These are phyloP conservation scores for Aphanomyces stellatus DNA, from an alignment of 352 stramenopile species.

Conservation along the genomic window DNA sequence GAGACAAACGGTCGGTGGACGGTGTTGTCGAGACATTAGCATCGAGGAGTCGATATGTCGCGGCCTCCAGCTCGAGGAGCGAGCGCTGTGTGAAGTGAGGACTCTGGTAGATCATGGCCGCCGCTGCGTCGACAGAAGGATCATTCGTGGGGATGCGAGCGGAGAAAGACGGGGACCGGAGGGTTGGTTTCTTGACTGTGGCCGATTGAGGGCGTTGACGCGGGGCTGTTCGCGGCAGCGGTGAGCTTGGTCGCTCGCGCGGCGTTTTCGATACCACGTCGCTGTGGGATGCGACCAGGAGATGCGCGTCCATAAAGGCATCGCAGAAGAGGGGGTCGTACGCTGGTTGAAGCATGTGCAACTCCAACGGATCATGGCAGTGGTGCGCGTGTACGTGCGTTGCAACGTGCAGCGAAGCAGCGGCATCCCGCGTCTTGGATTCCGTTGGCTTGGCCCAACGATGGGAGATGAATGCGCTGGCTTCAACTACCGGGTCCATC, in stretches of 20 bases:
- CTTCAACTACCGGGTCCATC: slow-evolving; percentile 4
- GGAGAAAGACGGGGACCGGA: too few relatives aligned
- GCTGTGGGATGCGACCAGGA: background rate
- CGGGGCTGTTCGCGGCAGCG: background rate
- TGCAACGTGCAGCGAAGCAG: background rate
- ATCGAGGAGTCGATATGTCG: background rate
- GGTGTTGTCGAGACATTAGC: background rate
- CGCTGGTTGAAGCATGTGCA: background rate
- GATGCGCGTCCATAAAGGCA: background rate
- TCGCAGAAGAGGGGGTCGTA: background rate
- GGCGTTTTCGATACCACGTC: background rate
- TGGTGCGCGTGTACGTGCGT: background rate
- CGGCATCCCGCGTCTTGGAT: background rate
- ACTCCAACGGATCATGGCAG: background rate
- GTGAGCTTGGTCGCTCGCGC: background rate
- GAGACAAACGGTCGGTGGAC: background rate
- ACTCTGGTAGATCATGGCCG: background rate
- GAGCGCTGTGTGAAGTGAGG: background rate
- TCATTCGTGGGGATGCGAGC: too few relatives aligned
- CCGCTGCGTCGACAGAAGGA: background rate
- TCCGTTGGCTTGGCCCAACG: background rate
- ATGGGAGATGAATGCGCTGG: slow-evolving; percentile 1
- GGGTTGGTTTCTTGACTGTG: background rate
- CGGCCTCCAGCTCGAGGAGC: background rate
- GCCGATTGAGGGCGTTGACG: background rate